Percentiles rank a stretch among this genome's conserved stretches.
These are phyloP conservation scores for Trapa incisa DNA, from an alignment of 345 rosid species.

Conservation along the genomic window DNA sequence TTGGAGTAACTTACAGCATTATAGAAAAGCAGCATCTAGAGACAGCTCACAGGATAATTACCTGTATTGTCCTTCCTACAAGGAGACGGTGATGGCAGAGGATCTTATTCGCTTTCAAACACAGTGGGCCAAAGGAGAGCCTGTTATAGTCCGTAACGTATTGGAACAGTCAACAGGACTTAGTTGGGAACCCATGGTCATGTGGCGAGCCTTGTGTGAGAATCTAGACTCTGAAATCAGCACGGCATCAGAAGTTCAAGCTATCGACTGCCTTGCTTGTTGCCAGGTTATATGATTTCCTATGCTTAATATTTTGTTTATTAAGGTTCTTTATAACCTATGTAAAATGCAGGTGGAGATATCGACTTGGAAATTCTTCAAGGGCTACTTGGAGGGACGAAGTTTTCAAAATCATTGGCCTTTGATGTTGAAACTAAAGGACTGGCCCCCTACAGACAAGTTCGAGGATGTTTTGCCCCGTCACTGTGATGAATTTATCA, in stretches of 20 bases:
- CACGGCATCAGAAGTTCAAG: background rate
- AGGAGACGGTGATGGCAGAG: slow-evolving; percentile 23
- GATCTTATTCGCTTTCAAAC: slow-evolving; percentile 42
- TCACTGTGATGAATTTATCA: slow-evolving; percentile 77
- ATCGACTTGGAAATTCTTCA: slow-evolving; percentile 47
- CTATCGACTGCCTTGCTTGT: slow-evolving; percentile 56
- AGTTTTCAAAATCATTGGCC: slow-evolving; percentile 70
- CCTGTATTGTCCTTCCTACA: slow-evolving; percentile 43
- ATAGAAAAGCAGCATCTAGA: slow-evolving; percentile 45
- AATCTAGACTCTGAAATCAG: background rate
- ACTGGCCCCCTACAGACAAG: slow-evolving; percentile 93
- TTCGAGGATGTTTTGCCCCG: slow-evolving; percentile 82
- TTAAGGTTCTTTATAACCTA: background rate
- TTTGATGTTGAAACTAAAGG: slow-evolving; percentile 86
- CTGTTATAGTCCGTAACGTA: slow-evolving; percentile 49
- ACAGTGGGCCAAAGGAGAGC: slow-evolving; percentile 80
- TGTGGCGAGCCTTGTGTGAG: slow-evolving; percentile 74
- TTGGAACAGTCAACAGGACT: slow-evolving; percentile 46
- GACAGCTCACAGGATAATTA: slow-evolving; percentile 43
- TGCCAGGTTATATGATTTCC: slow-evolving; percentile 40
- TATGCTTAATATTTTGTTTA: background rate
- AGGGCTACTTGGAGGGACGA: slow-evolving; percentile 75
- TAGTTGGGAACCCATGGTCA: slow-evolving; percentile 98
- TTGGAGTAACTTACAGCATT: slow-evolving; percentile 1
- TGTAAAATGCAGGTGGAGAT: slow-evolving; percentile 50